Percentiles rank a stretch among this genome's conserved stretches.
These are phyloP conservation scores for Venturia oleaginea DNA, from an alignment of 2,329 filamentous ascomycete species.

Conservation along the genomic window DNA sequence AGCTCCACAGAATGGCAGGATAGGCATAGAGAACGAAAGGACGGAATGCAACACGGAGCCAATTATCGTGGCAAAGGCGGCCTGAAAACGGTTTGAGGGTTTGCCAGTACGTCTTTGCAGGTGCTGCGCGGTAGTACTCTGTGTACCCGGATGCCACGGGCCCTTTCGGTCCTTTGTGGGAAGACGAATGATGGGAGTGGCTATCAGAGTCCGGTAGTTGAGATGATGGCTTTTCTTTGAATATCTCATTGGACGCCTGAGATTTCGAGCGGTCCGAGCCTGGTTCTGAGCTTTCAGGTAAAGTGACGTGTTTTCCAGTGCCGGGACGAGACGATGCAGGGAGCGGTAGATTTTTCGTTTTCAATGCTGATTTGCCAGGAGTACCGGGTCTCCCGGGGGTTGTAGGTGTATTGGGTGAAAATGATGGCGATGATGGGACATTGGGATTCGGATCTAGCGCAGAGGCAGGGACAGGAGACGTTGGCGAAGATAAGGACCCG, in stretches of 20 bases:
- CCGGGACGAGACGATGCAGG: not conserved
- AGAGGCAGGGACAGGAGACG: not conserved
- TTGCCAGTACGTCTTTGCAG: conserved; percentile 61
- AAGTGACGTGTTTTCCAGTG: not conserved
- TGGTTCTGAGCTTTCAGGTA: not conserved
- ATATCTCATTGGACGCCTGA: not conserved
- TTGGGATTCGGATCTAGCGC: not conserved
- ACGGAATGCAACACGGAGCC: conserved; percentile 66
- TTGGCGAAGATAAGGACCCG: not conserved
- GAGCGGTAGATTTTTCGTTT: not conserved
- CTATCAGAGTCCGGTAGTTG: not conserved
- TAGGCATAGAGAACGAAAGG: conserved; percentile 84
- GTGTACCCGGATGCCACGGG: conserved; percentile 50
- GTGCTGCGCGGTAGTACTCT: conserved; percentile 54
- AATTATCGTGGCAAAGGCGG: conserved; percentile 66
- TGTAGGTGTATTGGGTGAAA: not conserved
- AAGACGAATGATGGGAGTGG: not conserved
- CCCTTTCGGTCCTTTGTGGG: not conserved
- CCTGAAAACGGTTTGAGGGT: conserved; percentile 72
- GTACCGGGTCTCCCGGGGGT: not conserved
- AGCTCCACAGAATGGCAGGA: conserved; percentile 81
- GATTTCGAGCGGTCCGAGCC: not conserved
- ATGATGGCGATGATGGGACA: not conserved
- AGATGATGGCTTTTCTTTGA: not conserved
- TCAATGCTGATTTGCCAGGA: not conserved